These are phyloP conservation scores for Plenodomus tracheiphilus DNA, from an alignment of 2,329 filamentous ascomycete species.

Conservation along the genomic window DNA sequence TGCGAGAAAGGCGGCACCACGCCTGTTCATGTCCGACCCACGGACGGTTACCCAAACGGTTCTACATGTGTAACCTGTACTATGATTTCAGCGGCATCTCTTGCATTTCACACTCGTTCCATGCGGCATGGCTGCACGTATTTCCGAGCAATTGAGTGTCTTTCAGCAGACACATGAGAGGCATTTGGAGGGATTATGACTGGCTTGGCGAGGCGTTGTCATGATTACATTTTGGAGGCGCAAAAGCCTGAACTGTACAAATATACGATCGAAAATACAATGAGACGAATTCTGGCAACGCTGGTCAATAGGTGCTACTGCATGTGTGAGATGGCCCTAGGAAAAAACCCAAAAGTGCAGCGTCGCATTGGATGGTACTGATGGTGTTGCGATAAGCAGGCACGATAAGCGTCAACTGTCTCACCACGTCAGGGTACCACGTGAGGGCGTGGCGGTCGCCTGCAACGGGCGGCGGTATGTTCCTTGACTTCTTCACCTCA, in stretches of 20 bases:
- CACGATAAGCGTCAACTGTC: slow-evolving; percentile 3
- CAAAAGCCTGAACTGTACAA: no score
- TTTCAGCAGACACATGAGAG: no score
- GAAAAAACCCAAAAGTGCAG: neutral
- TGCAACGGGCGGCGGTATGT: slow-evolving; percentile 5
- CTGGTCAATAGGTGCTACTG: no score
- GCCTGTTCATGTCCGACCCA: neutral
- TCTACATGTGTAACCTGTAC: no score
- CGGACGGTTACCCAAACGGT: no score
- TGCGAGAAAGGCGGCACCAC: neutral
- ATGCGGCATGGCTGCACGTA: no score
- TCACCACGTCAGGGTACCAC: slow-evolving; percentile 5
- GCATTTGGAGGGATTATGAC: no score
- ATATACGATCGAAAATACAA: no score
- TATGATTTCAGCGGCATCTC: neutral
- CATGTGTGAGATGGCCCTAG: neutral
- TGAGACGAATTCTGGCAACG: no score
- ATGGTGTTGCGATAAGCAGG: slow-evolving; percentile 7
- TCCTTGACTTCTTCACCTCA: neutral
- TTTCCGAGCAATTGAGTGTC: no score
- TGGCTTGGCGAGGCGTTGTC: no score
- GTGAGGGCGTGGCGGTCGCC: slow-evolving; percentile 18
- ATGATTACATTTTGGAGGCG: no score
- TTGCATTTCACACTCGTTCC: neutral
- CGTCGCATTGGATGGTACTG: slow-evolving; percentile 2